Base-by-base conservation (phyloP, 2,329 filamentous ascomycete genomes). In the Leptosphaerulina australis region DNA sequence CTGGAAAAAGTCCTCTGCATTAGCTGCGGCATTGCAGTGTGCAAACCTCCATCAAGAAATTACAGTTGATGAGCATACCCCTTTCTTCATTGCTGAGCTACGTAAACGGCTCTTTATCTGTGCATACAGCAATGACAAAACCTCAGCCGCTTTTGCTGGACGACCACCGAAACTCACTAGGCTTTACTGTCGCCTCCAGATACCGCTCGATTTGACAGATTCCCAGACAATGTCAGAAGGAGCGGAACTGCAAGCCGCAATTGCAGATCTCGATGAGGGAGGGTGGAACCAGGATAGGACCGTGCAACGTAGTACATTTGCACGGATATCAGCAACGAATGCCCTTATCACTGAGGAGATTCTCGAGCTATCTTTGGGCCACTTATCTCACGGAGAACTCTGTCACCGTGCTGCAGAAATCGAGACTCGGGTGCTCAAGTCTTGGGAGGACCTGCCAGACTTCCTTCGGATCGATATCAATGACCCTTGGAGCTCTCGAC, bases 321-420 rank as follows among this genome's bases (percentile, higher is more conserved):
- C 72, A 0, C 72, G 82, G 20, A 76, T 79, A 0, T 77, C 78
- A 34, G 73, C 74, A 1, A 72, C 77, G 9, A 74, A 85, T 26
- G 77, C 78, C 4, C 47, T 65, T 0, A 74, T 86, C 6, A 74
- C 80, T 2, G 83, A 86, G 53, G 83, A 86, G 37, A 78, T 86
- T 4, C 73, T 86, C 4, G 81, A 85, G 54, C 73, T 85, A 17
- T 81, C 82, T 0, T 67, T 85, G 0, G 78, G 78, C 2, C 24
- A 3, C 59, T 64, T 46, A 3, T 24, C 56, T 1, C 63, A 67
- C 5, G 67, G 71, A 8, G 73, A 77, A 7, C 67, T 79, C 3
- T 50, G 73, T 8, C 60, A 67, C 8, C 73, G 75, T 4, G 59
- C 66, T 0, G 69, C 74, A 21, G 62, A 67, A 9, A 70, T 73